Base-by-base conservation (phyloP, 805 yeast species). In the Wickerhamomyces kurtzmanii region DNA sequence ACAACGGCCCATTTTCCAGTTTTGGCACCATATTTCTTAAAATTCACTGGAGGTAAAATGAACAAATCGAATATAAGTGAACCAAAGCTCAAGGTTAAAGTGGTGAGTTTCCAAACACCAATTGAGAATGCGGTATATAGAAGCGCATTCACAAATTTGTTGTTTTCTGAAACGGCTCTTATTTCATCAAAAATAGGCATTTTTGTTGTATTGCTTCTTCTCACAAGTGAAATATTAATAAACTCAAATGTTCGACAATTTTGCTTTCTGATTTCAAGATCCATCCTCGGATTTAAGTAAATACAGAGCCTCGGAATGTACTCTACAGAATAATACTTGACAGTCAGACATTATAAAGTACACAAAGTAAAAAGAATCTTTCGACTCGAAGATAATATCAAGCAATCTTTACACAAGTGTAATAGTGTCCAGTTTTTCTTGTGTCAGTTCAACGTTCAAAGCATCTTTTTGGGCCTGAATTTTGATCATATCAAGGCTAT, bases 1-100 rank as follows among this genome's bases (percentile, higher is more conserved):
- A 91, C 71, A 18, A 91, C 81, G n/a, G 96, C 96, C 89, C 96
- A 91, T 22, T 70, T 63, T 16, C 79, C 80, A 10, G 39, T 28
- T 34, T 63, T 62, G 16, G 89, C 79, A n/a, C 96, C 95, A 47
- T 86, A 86, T 49, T 72, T 75, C 23, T 51, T 45, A 45, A 67
- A 77, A 43, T 60, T 46, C 16, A 53, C 73, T 6, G 75, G 57
- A 18, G 89, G 85, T 19, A 79, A 59, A 15, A 83, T 33, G 45
- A 73, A 79, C 27, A 77, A 51, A 37, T 81, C 87, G 13, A 62
- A 40, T n/a, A 82, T 22, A 35, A 82, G 44, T 3, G 85, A 54
- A 6, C 51, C 35, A 28, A 68, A 58, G 34, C 77, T 66, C 33
- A 80, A 57, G 0, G 62, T 30, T 13, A 66, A 42, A 3, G 65